Evolutionary conservation across 2,329 filamentous ascomycete species (phyloP), one percentile per base, ranked within the genome.

Genomic region (Nemania sp.): DNA sequence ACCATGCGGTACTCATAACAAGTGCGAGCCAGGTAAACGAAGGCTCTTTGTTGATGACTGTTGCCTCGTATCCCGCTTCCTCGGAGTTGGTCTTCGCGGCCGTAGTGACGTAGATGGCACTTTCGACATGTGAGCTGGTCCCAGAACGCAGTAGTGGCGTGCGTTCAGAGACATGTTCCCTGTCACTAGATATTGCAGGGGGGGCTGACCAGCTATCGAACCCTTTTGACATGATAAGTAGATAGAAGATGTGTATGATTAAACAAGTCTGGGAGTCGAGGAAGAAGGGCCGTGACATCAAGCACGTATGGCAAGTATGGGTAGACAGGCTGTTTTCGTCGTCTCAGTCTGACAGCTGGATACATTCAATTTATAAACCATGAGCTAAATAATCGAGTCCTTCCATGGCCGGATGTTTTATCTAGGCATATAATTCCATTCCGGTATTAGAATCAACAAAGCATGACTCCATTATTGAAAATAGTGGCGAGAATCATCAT

Each of bases 1-100:
- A 54, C 50, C 56, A 59, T 1, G 56, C 56, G 13, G 56, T 59
- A 35, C 56, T 54, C 56, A 59, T 59, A 39, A 59, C 56, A 7
- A 59, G 18, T 10, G 56, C 56, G 2, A 59, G 17, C 56, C 56
- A 59, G 35, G 56, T 35, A 29, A 59, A 59, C 5, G 56, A 54
- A 18, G 56, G 49, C 39, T 59, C 56, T 13, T 59, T 54, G 43
- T 35, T 48, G 25, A 59, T 49, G 21, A 54, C 54, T 13, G 56
- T 59, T 48, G 43, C 48, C 43, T 59, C 56, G 12, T 25, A 43
- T 11, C 2, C 56, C 17, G 29, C 21, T 5, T 49, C 35, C 18
- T 54, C 43, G 2, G 50, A 49, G 29, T 12, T 35, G 7, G 20
- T 1, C 4, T 53, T 13, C 10, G 42, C 18, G 25, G 42, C 43